Evolutionary conservation across 1,284 basidiomycete species (phyloP).

Genomic region (Ganoderma multipileum): DNA sequence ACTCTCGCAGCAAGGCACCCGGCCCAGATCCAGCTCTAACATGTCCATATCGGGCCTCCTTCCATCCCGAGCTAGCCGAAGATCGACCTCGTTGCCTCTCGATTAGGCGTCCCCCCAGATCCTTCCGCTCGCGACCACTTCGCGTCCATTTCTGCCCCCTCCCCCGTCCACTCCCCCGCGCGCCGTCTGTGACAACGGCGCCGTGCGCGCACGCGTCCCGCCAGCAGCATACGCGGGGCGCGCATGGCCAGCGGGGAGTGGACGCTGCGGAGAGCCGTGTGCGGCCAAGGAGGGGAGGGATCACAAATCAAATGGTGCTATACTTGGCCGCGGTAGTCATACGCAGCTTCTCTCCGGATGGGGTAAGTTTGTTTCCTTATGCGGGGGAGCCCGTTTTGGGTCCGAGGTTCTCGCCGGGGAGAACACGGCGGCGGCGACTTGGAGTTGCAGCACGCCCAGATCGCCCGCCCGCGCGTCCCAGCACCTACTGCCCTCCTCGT

Average conservation of each 20-base stretch:
- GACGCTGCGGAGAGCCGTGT: slow-evolving; percentile 20
- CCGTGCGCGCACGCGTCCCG: slow-evolving; percentile 10
- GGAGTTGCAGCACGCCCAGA: slow-evolving; percentile 17
- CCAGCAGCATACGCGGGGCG: background rate
- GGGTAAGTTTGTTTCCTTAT: slow-evolving; percentile 29
- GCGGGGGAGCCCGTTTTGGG: slow-evolving; percentile 22
- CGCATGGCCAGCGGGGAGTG: slow-evolving; percentile 4
- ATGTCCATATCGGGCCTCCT: slow-evolving; percentile 24
- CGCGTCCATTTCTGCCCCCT: slow-evolving; percentile 15
- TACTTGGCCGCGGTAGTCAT: slow-evolving; percentile 31
- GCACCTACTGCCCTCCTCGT: slow-evolving; percentile 9
- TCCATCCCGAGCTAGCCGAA: slow-evolving; percentile 38
- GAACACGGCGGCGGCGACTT: slow-evolving; percentile 2
- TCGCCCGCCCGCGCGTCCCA: slow-evolving; percentile 3
- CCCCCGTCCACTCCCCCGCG: slow-evolving; percentile 19
- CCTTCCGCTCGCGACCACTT: slow-evolving; percentile 24
- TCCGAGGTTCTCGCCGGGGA: slow-evolving; percentile 22
- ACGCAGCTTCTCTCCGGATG: slow-evolving; percentile 24
- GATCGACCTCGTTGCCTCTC: slow-evolving; percentile 35
- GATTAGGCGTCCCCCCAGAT: slow-evolving; percentile 30
- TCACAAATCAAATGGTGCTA: slow-evolving; percentile 29
- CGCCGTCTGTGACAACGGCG: background rate
- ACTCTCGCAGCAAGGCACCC: slow-evolving; percentile 39
- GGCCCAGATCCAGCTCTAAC: slow-evolving; percentile 28
- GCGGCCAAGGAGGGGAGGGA: slow-evolving; percentile 20